phyloP scores from a whole-genome alignment of 257 asterid species.

The Primulina huaijiensis region DNA sequence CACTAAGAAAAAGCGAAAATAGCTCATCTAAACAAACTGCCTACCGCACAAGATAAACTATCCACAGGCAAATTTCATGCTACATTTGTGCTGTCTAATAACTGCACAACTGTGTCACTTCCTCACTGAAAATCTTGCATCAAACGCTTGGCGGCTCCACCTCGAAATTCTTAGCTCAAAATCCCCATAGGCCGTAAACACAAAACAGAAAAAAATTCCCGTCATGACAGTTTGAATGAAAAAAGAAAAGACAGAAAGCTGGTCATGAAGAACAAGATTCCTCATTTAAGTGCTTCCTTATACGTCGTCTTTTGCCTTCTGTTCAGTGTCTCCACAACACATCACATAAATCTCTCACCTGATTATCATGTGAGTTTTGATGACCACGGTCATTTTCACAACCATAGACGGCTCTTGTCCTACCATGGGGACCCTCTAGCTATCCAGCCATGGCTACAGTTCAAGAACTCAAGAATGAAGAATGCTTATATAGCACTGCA shows the following conservation, averaged over 20 bases:
- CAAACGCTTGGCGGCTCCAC: neutral
- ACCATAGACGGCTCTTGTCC: conserved; percentile 34
- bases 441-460: conserved; percentile 33
- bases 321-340: conserved; percentile 22
- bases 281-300: conserved; percentile 18
- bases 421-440: conserved; percentile 53
- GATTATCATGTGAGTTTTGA: neutral
- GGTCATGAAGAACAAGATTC: conserved; percentile 5
- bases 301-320: conserved; percentile 28
- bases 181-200: neutral
- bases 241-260: neutral
- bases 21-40: conserved; percentile 35
- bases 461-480: conserved; percentile 43
- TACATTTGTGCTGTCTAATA: conserved; percentile 3
- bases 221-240: neutral
- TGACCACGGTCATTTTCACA: neutral
- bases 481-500: conserved; percentile 68
- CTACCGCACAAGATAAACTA: conserved; percentile 1
- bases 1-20: conserved; percentile 32
- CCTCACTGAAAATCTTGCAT: neutral
- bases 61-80: neutral
- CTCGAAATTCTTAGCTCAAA: conserved; percentile 3
- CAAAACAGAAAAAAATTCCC: no score
- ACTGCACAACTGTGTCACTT: neutral
- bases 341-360: neutral